Evolutionary conservation across 2,329 filamentous ascomycete genomes (phyloP).

Genomic region (Neopestalotiopsis sp.): DNA sequence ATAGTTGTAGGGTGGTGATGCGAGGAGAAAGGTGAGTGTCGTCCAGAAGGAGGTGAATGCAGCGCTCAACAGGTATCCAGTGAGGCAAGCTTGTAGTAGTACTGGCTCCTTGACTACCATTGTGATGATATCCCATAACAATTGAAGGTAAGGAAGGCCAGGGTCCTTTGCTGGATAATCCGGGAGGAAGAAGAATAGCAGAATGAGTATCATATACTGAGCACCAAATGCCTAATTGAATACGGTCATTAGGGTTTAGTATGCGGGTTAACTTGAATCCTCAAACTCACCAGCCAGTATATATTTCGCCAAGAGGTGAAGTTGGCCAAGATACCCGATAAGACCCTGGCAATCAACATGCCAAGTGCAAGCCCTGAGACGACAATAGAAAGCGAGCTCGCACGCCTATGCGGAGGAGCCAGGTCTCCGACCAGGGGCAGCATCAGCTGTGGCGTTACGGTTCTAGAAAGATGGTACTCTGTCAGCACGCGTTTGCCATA

Average conservation of each 20-base stretch:
- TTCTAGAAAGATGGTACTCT: conserved; percentile 26
- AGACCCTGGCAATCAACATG: conserved; percentile 69
- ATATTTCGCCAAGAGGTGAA: conserved; percentile 70
- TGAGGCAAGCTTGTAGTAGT: conserved; percentile 64
- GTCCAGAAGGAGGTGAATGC: conserved; percentile 73
- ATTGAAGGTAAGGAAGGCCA: conserved; percentile 63
- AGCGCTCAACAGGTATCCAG: conserved; percentile 45
- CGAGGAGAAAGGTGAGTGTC: conserved; percentile 80
- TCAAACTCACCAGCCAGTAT: conserved; percentile 61
- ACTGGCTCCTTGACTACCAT: conserved; percentile 64
- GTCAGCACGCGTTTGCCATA: conserved; percentile 12
- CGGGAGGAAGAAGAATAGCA: conserved; percentile 72
- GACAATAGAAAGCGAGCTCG: conserved; percentile 68
- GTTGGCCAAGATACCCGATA: conserved; percentile 71
- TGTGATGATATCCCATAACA: conserved; percentile 64
- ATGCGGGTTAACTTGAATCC: neutral
- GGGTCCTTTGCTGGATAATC: conserved; percentile 71
- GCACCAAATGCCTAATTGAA: conserved; percentile 54
- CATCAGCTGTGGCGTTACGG: conserved; percentile 59
- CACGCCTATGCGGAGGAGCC: conserved; percentile 65
- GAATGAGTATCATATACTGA: conserved; percentile 65
- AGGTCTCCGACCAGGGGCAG: conserved; percentile 74
- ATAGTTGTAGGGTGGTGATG: conserved; percentile 72
- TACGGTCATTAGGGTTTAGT: neutral
- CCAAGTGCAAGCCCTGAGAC: conserved; percentile 70